Conservation (phyloP, 768 basidiomycete genomes). For the Pleurotus giganteus region DNA sequence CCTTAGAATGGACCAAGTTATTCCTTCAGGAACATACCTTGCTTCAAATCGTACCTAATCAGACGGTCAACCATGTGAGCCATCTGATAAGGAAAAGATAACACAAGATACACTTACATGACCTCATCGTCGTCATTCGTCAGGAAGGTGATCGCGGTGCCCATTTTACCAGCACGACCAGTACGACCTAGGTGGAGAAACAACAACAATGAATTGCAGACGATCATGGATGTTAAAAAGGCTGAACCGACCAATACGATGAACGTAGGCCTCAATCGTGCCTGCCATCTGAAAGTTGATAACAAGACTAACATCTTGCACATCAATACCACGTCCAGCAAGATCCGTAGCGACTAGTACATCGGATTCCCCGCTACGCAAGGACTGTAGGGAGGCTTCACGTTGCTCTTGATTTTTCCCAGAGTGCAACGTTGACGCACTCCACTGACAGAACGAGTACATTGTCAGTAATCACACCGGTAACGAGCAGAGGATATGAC, state of each 20-base stretch:
- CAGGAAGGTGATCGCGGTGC: conserved; percentile 92
- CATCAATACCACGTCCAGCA: conserved; percentile 98
- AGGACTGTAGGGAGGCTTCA: conserved; percentile 83
- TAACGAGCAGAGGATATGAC: conserved; percentile 27
- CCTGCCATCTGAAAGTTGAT: conserved; percentile 98
- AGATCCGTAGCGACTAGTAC: conserved; percentile 96
- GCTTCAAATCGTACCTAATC: conserved; percentile 90
- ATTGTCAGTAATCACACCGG: conserved; percentile 9
- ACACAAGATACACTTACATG: conserved; percentile 59
- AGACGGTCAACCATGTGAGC: conserved; percentile 14
- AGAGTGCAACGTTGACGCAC: conserved; percentile 87
- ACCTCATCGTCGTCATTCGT: conserved; percentile 96
- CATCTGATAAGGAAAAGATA: conserved; percentile 12
- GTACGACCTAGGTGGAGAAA: conserved; percentile 74
- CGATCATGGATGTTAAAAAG: conserved; percentile 6
- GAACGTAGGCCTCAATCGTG: conserved; percentile 96
- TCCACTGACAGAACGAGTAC: conserved; percentile 57
- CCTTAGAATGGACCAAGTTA: conserved; percentile 5
- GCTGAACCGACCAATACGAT: conserved; percentile 81
- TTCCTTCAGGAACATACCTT: conserved; percentile 50
- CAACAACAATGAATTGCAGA: conserved; percentile 10
- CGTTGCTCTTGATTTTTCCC: conserved; percentile 98
- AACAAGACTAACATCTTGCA: conserved; percentile 92
- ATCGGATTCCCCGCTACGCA: conserved; percentile 84
- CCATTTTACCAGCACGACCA: conserved; percentile 95